Conservation (phyloP, 176 grass and related monocot species). For the Zea luxurians region DNA sequence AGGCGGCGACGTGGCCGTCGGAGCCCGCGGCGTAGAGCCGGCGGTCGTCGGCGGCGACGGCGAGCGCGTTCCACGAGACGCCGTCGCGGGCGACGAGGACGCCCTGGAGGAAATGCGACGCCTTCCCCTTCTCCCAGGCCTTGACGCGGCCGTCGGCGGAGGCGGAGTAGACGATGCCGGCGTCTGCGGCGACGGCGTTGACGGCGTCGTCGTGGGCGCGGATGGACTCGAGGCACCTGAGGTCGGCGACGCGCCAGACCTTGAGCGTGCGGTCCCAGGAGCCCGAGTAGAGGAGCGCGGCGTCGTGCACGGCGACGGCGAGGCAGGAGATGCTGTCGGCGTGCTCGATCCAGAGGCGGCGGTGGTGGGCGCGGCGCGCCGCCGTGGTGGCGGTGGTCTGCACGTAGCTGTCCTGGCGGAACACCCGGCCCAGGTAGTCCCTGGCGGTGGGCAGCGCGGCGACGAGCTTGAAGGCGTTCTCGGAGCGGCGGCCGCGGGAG, state of each 20-base stretch:
- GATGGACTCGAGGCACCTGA: slow-evolving; percentile 86
- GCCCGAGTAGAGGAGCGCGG: slow-evolving; percentile 58
- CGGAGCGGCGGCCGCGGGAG: slow-evolving; percentile 48
- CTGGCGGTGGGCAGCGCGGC: slow-evolving; percentile 74
- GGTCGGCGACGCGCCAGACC: slow-evolving; percentile 80
- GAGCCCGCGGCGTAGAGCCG: slow-evolving; percentile 68
- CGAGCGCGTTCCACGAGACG: slow-evolving; percentile 75
- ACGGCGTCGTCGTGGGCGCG: slow-evolving; percentile 92
- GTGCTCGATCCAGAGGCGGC: slow-evolving; percentile 90
- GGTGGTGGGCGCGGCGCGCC: slow-evolving; percentile 35
- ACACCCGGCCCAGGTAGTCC: slow-evolving; percentile 65
- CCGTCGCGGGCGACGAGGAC: slow-evolving; percentile 54
- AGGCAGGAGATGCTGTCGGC: slow-evolving; percentile 98
- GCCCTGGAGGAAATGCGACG: slow-evolving; percentile 48
- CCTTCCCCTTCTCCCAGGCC: slow-evolving; percentile 61
- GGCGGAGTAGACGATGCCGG: slow-evolving; percentile 58
- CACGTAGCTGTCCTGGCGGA: slow-evolving; percentile 78
- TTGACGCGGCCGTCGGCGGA: slow-evolving; percentile 91
- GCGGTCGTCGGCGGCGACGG: slow-evolving; percentile 32
- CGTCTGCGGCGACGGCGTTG: slow-evolving; percentile 55
- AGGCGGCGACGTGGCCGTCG: slow-evolving; percentile 57
- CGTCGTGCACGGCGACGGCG: slow-evolving; percentile 53
- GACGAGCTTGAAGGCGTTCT: slow-evolving; percentile 80
- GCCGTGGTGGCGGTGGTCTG: slow-evolving; percentile 23
- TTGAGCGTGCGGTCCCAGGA: slow-evolving; percentile 95